Evolutionary conservation across 1,284 basidiomycete genomes (phyloP).

Genomic region (Cutaneotrichosporon sp.): DNA sequence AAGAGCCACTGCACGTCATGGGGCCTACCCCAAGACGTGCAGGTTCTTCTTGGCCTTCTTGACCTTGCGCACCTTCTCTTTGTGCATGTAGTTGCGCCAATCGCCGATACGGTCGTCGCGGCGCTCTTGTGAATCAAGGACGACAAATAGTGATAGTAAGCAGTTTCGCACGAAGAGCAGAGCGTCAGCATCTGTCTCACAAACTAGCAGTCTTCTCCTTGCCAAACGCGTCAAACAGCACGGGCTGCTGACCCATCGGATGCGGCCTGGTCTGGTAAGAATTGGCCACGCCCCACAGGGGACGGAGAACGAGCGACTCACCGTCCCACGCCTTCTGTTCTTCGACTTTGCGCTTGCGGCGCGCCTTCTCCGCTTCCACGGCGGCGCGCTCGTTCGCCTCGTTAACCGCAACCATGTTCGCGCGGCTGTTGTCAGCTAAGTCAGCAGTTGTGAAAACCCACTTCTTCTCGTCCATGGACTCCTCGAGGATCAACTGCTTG

Average conservation of each 20-base stretch:
- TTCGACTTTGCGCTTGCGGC: constrained; percentile 55
- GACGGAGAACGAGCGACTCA: constrained; percentile 30
- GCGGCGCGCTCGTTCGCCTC: constrained; percentile 59
- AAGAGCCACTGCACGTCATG: background rate
- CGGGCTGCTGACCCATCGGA: constrained; percentile 6
- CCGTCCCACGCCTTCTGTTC: constrained; percentile 58
- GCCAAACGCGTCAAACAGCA: constrained; percentile 1
- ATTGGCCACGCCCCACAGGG: constrained; percentile 5
- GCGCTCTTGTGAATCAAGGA: constrained; percentile 32
- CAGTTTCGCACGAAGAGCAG: constrained; percentile 4
- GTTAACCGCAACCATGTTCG: constrained; percentile 57
- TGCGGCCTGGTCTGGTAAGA: constrained; percentile 19
- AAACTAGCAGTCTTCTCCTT: constrained; percentile 10
- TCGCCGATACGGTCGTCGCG: constrained; percentile 47
- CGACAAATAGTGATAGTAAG: constrained; percentile 21
- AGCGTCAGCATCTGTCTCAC: constrained; percentile 36
- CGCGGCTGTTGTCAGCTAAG: constrained; percentile 12
- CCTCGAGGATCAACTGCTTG: constrained; percentile 59
- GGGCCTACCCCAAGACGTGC: constrained; percentile 41
- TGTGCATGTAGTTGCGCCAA: constrained; percentile 47
- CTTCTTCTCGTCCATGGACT: constrained; percentile 57
- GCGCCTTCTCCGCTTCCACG: constrained; percentile 54
- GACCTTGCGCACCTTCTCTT: constrained; percentile 38
- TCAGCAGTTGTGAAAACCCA: constrained; percentile 27
- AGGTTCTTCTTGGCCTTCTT: constrained; percentile 49